Percentiles rank a stretch among this genome's conserved stretches.
These are phyloP conservation scores for Pythium scleroteichum DNA, from an alignment of 352 stramenopile species.

Conservation along the genomic window DNA sequence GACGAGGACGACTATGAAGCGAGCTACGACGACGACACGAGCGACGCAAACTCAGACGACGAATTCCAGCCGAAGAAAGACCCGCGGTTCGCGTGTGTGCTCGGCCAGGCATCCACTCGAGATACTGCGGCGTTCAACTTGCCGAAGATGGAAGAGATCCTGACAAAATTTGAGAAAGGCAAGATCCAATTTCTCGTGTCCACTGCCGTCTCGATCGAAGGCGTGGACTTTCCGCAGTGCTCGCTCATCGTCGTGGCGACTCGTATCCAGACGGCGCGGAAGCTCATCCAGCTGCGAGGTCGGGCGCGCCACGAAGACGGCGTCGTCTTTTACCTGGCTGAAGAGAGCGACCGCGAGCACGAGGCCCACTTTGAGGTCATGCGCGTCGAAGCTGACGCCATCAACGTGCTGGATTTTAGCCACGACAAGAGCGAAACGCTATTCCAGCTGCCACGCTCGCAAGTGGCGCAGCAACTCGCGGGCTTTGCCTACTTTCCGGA, in stretches of 20 bases:
- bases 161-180: constrained; percentile 61
- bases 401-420: constrained; percentile 64
- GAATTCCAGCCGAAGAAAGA: neutral
- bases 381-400: constrained; percentile 43
- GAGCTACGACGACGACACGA: neutral
- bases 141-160: constrained; percentile 53
- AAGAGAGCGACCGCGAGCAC: constrained; percentile 50
- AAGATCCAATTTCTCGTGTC: constrained; percentile 63
- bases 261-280: constrained; percentile 51
- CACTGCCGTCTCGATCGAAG: constrained; percentile 76
- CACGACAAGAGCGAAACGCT: constrained; percentile 65
- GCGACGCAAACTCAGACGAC: constrained; percentile 11
- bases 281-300: constrained; percentile 73
- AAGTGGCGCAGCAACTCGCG: constrained; percentile 40
- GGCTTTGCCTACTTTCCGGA: constrained; percentile 30
- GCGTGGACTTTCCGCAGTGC: constrained; percentile 80
- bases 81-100: constrained; percentile 57
- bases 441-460: constrained; percentile 53
- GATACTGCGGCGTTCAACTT: constrained; percentile 65
- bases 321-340: constrained; percentile 72
- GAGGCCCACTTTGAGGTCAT: constrained; percentile 52
- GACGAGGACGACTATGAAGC: constrained; percentile 21
- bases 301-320: constrained; percentile 76
- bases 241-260: constrained; percentile 66
- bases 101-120: constrained; percentile 49